phyloP scores from a whole-genome alignment of 371 early-diverging fungal genomes.

The Funneliformis caledonium region DNA sequence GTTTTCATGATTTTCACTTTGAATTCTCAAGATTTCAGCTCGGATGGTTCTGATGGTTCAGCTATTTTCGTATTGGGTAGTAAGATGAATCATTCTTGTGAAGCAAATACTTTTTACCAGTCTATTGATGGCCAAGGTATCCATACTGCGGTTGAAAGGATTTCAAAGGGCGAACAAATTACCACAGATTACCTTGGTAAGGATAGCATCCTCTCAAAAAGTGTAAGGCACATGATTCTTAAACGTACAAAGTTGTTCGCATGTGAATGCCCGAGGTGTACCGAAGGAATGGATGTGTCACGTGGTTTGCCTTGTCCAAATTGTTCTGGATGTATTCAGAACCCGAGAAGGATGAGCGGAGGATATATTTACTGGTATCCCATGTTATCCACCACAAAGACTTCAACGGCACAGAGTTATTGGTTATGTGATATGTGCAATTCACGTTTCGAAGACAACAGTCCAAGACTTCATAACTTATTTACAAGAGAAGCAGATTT shows the following conservation, averaged over 20 bases:
- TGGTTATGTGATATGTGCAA: conserved; percentile 10
- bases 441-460: background rate
- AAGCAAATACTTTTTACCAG: conserved; percentile 22
- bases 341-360: background rate
- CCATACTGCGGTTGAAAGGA: background rate
- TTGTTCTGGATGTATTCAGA: background rate
- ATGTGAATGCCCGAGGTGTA: background rate
- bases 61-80: background rate
- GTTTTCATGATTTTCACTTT: background rate
- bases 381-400: background rate
- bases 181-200: conserved; percentile 13
- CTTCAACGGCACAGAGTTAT: background rate
- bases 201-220: background rate
- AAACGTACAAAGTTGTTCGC: background rate
- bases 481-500: background rate
- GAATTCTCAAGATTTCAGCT: background rate
- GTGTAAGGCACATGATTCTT: background rate
- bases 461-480: background rate
- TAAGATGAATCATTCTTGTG: conserved; percentile 11
- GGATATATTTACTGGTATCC: conserved; percentile 11
- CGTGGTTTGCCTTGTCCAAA: conserved; percentile 19
- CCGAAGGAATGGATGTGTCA: background rate
- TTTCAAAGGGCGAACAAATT: background rate
- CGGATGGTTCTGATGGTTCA: background rate
- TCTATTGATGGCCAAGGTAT: background rate